Evolutionary conservation across 2,329 filamentous ascomycete genomes (phyloP).

Genomic region (Talaromyces pinophilus): DNA sequence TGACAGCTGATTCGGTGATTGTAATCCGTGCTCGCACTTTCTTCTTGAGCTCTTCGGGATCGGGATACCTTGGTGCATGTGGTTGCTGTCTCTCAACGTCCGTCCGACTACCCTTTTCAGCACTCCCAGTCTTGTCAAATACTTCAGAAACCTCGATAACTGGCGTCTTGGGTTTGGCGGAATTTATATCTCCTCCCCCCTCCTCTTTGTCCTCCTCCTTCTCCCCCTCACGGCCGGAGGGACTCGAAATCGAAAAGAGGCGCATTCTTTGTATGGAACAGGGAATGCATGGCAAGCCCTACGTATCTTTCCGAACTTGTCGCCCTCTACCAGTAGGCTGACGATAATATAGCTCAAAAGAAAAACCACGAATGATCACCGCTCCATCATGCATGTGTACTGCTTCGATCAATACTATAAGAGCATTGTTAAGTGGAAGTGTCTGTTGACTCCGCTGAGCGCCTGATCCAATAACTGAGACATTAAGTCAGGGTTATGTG

Average conservation of each 20-base stretch:
- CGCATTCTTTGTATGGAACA: constrained; percentile 14
- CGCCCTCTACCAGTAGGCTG: not conserved
- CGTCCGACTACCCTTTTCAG: not conserved
- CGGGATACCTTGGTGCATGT: not conserved
- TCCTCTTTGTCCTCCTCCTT: no score
- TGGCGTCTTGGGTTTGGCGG: not conserved
- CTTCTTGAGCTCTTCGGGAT: not conserved
- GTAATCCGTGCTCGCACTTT: not conserved
- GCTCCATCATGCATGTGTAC: not conserved
- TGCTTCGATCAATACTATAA: not conserved
- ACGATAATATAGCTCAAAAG: not conserved
- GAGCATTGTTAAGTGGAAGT: not conserved
- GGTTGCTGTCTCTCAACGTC: not conserved
- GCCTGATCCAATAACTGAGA: not conserved
- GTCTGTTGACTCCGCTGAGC: not conserved
- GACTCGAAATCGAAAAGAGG: not conserved
- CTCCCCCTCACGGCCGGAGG: not conserved
- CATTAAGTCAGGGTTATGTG: not conserved
- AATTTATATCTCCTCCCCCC: not conserved
- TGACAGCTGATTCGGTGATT: not conserved
- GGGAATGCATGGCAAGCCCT: constrained; percentile 15
- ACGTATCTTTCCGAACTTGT: not conserved
- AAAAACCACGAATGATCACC: not conserved
- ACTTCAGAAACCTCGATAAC: not conserved
- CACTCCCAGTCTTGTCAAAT: not conserved